phyloP scores from a whole-genome alignment of 129 eudicot species.

The Flaveria linearis region DNA sequence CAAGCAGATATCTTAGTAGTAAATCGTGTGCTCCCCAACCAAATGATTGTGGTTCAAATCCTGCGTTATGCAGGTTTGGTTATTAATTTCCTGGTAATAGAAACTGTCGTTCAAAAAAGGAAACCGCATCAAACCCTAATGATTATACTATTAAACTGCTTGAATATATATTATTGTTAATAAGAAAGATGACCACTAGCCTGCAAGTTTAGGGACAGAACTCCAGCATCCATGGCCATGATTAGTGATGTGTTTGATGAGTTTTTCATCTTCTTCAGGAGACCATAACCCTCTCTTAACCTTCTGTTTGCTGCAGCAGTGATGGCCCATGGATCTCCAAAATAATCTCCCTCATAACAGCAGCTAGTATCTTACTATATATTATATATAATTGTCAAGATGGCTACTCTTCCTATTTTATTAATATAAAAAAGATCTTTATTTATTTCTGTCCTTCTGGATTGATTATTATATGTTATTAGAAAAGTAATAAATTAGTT shows the following conservation, averaged over 20 bases:
- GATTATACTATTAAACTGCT: neutral
- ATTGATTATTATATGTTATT: constrained; percentile 14
- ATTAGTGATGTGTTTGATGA: constrained; percentile 58
- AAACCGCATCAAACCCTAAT: neutral
- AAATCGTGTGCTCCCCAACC: too few species aligned
- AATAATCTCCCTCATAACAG: constrained; percentile 24
- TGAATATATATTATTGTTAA: neutral
- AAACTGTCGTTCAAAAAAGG: too few species aligned
- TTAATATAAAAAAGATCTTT: constrained; percentile 10
- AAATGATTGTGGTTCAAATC: too few species aligned
- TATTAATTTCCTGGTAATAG: too few species aligned
- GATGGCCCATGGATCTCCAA: constrained; percentile 64
- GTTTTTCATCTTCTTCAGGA: constrained; percentile 87
- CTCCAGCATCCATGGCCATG: constrained; percentile 98
- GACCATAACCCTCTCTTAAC: constrained; percentile 89
- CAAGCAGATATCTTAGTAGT: neutral
- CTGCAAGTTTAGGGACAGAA: constrained; percentile 88
- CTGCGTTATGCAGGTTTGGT: too few species aligned
- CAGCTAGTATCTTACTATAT: constrained; percentile 29
- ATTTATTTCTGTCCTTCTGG: neutral
- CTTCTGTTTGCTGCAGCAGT: constrained; percentile 87
- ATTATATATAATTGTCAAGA: constrained; percentile 33
- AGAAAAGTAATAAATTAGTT: constrained; percentile 28
- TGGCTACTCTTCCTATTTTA: constrained; percentile 26
- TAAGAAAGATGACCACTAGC: constrained; percentile 22